Evolutionary conservation across 129 eudicot genomes (phyloP).

Genomic region (Cynara cardunculus): DNA sequence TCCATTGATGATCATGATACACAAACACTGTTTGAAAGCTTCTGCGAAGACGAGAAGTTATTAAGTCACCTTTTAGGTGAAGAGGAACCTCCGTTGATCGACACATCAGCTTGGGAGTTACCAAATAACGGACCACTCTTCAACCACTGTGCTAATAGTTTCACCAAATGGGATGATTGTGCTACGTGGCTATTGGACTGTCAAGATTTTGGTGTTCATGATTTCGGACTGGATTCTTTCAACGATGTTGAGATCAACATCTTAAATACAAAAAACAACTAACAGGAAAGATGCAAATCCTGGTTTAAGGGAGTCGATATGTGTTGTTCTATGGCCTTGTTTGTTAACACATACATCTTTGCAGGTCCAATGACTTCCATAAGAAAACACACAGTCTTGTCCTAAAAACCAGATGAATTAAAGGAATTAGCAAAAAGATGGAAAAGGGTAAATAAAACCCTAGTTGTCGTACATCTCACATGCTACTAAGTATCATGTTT

Average conservation of each 20-base stretch:
- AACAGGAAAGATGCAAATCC: neutral
- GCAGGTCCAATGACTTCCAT: neutral
- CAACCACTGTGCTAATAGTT: neutral
- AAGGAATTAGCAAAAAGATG: neutral
- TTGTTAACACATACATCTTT: neutral
- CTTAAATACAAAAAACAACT: constrained; percentile 24
- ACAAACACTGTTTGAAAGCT: constrained; percentile 20
- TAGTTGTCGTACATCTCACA: constrained; percentile 4
- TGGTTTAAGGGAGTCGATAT: neutral
- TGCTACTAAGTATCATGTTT: constrained; percentile 47
- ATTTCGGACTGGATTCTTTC: constrained; percentile 61
- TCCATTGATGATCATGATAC: constrained; percentile 25
- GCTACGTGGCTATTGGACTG: constrained; percentile 66
- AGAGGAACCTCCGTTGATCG: constrained; percentile 26
- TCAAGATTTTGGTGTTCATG: constrained; percentile 73
- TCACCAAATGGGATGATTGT: constrained; percentile 55
- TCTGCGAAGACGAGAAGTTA: constrained; percentile 46
- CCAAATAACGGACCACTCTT: constrained; percentile 17
- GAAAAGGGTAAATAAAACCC: constrained; percentile 6
- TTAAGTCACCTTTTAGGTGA: constrained; percentile 56
- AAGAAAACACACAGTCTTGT: neutral
- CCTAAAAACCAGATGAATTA: neutral
- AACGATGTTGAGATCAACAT: constrained; percentile 40
- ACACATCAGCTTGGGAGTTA: constrained; percentile 46
- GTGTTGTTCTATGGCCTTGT: neutral